A percentile compares a stretch with the other conserved stretches of the same genome.
phyloP scores from a whole-genome alignment of 2,329 filamentous ascomycete species.

The Pseudopyrenochaeta lycopersici region DNA sequence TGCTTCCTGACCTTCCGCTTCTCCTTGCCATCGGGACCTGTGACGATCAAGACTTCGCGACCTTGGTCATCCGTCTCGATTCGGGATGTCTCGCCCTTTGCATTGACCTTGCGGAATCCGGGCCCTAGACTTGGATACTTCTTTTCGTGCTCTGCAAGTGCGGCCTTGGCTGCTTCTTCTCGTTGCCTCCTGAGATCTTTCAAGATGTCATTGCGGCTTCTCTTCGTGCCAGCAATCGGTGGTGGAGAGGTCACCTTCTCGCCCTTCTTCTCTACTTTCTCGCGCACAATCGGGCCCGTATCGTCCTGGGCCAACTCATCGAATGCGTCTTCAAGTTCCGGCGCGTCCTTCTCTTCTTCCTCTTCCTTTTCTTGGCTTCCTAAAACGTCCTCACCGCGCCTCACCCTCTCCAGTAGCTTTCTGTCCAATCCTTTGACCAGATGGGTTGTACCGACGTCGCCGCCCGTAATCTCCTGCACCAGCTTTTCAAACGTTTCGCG shows the following conservation, averaged over 20 bases:
- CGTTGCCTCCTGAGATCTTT: conserved; percentile 66
- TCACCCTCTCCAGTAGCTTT: conserved; percentile 75
- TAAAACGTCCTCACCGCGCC: conserved; percentile 68
- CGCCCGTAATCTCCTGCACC: conserved; percentile 79
- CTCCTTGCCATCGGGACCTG: conserved; percentile 67
- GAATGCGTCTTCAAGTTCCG: conserved; percentile 56
- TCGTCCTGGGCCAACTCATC: conserved; percentile 70
- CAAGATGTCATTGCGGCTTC: conserved; percentile 67
- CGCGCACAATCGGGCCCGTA: conserved; percentile 71
- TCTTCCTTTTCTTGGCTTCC: conserved; percentile 38
- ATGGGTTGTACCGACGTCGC: conserved; percentile 82
- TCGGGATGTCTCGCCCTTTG: conserved; percentile 60
- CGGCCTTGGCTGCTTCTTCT: conserved; percentile 54
- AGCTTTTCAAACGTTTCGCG: conserved; percentile 78
- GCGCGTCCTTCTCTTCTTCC: conserved; percentile 33
- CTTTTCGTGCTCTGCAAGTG: conserved; percentile 52
- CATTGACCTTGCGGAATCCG: conserved; percentile 64
- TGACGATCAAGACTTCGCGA: conserved; percentile 67
- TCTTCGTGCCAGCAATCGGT: conserved; percentile 57
- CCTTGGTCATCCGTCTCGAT: conserved; percentile 65
- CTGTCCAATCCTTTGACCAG: conserved; percentile 92
- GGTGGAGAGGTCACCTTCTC: conserved; percentile 56
- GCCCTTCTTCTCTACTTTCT: conserved; percentile 64
- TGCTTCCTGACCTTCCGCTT: conserved; percentile 69
- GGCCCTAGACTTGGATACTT: conserved; percentile 59